Conservation (phyloP, 139 green algal species). For the Tetradesmus obliquus region DNA sequence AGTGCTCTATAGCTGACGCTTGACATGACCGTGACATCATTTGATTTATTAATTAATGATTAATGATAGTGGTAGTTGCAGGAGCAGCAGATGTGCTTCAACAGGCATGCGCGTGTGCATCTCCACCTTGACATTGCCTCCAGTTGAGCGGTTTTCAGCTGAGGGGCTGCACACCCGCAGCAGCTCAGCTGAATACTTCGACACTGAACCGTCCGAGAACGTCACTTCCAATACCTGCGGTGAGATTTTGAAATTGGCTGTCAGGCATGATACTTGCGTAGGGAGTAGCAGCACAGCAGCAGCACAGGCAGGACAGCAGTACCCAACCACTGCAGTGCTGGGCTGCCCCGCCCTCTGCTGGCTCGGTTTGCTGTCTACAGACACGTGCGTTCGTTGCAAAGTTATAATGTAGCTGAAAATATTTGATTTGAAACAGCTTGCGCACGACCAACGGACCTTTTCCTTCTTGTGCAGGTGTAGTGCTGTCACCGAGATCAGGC, state of each 20-base stretch:
- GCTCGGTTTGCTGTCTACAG: neutral
- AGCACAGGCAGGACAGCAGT: neutral
- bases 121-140: constrained; percentile 13
- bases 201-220: neutral
- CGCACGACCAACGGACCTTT: constrained; percentile 1
- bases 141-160: constrained; percentile 35
- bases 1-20: too few species aligned
- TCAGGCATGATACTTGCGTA: neutral
- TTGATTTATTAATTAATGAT: too few species aligned
- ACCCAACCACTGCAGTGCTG: neutral
- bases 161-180: constrained; percentile 36
- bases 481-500: neutral
- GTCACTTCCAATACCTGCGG: constrained; percentile 27
- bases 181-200: constrained; percentile 12
- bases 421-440: neutral
- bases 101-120: neutral
- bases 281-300: neutral
- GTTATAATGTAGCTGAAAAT: neutral
- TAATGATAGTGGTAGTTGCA: too few species aligned
- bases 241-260: neutral
- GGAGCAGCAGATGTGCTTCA: too few species aligned
- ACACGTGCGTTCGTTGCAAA: neutral
- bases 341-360: neutral
- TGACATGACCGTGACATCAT: too few species aligned
- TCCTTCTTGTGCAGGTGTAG: constrained; percentile 37